Base-by-base conservation (phyloP, 2,329 filamentous ascomycete species). In the Pestalotiopsis sp. region DNA sequence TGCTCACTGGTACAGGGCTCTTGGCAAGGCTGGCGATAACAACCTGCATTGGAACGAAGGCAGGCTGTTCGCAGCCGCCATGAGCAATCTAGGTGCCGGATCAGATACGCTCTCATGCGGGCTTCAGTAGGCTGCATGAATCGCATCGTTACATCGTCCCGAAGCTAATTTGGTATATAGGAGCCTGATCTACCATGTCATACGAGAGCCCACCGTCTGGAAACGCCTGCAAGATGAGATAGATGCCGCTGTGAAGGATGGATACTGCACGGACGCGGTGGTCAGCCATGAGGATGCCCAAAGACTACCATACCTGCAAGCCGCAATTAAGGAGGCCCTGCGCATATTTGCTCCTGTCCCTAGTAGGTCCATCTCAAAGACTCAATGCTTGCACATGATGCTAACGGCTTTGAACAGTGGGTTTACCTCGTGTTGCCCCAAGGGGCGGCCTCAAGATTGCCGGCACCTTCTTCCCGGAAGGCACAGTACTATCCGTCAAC, bases 1-100 rank as follows among this genome's bases (percentile, higher is more conserved):
- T n/a, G 56, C 67, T 5, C 67, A 68, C 38, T 66, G 67, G 67
- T 65, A 49, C 49, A 45, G 62, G 12, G 58, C 58, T 57, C 25
- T 68, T 36, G 66, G 45, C 17, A 63, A 68, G 27, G 60, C 27
- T 36, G 41, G 58, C 38, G 63, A 66, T 11, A 38, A 38, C 25
- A 59, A 59, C 27, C 23, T 58, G 11, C 49, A 60, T 9, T 66
- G 52, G 61, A 39, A 61, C 36, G 56, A 62, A 23, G 25, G 14
- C 9, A n/a, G 52, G 20, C 49, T 68, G 12, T 57, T 57, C n/a
- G 36, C 66, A 7, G 23, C 45, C 6, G 67, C 27, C 39, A 66
- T 68, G 39, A 61, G 45, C 20, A 60, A 66, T 20, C 38, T 66
- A 2, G 20, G 64, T 9, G 64, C 64, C 20, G 64, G 64, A 17